Conservation (phyloP, 345 rosid genomes). For the Microthlaspi erraticum region DNA sequence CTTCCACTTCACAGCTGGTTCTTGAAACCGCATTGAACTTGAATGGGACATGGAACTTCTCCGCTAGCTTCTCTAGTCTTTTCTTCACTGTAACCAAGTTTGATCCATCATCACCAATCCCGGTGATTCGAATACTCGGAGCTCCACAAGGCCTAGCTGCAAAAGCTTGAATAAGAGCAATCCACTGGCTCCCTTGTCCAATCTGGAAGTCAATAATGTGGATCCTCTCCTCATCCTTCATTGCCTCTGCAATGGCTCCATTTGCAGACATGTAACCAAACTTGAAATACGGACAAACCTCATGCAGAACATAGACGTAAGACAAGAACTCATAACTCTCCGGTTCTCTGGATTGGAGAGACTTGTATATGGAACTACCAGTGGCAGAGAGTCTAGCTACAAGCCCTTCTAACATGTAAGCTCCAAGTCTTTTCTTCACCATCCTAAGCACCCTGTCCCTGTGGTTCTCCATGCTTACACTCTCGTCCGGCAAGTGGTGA, state of each 20-base stretch:
- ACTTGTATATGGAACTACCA: slow-evolving; percentile 64
- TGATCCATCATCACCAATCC: slow-evolving; percentile 69
- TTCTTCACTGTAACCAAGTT: slow-evolving; percentile 66
- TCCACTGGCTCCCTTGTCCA: slow-evolving; percentile 91
- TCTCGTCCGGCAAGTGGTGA: slow-evolving; percentile 89
- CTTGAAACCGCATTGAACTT: slow-evolving; percentile 70
- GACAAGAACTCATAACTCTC: slow-evolving; percentile 72
- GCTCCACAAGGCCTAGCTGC: slow-evolving; percentile 93
- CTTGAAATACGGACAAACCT: slow-evolving; percentile 92
- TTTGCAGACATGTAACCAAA: slow-evolving; percentile 96
- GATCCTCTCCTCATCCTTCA: slow-evolving; percentile 80
- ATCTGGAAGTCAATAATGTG: slow-evolving; percentile 93
- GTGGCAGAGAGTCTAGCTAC: slow-evolving; percentile 53
- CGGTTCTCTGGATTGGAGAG: slow-evolving; percentile 75
- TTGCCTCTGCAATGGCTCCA: slow-evolving; percentile 96
- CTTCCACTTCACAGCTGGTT: slow-evolving; percentile 58
- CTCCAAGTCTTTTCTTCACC: slow-evolving; percentile 64
- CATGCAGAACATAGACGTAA: slow-evolving; percentile 76
- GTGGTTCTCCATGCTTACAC: slow-evolving; percentile 80
- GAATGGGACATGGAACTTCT: slow-evolving; percentile 69
- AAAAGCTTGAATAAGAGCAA: slow-evolving; percentile 88
- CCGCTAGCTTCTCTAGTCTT: slow-evolving; percentile 67
- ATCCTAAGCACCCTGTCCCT: slow-evolving; percentile 72
- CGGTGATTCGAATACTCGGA: slow-evolving; percentile 81
- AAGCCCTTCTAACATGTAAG: slow-evolving; percentile 62